phyloP scores from a whole-genome alignment of 305 asterid genomes.

The Vinca major region DNA sequence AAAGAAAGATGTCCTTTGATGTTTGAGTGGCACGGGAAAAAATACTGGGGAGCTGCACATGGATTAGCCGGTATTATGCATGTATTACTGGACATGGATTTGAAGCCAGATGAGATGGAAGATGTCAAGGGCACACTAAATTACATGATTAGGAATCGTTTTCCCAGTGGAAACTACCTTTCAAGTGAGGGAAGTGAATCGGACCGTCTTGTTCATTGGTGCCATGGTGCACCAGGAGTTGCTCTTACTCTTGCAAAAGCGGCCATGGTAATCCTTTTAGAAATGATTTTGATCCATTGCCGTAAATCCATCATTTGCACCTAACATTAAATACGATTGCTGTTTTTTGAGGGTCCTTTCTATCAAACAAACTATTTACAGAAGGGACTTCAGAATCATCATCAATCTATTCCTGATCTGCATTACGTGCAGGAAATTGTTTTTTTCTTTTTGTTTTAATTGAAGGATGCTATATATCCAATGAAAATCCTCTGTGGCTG shows the following conservation, averaged over 20 bases:
- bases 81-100: conserved; percentile 62
- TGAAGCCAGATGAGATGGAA: conserved; percentile 59
- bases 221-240: conserved; percentile 89
- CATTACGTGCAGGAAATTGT: not conserved
- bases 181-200: conserved; percentile 73
- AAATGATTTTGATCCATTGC: not conserved
- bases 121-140: conserved; percentile 55
- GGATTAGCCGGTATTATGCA: conserved; percentile 78
- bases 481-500: not conserved
- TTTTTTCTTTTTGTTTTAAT: not conserved
- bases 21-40: conserved; percentile 85
- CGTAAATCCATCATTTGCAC: not conserved
- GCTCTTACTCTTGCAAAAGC: conserved; percentile 77
- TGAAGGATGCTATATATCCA: not conserved
- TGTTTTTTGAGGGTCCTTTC: not conserved
- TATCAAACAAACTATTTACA: not conserved
- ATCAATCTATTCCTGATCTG: not conserved
- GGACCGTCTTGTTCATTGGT: conserved; percentile 84
- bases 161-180: conserved; percentile 75
- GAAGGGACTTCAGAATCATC: not conserved
- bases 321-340: not conserved
- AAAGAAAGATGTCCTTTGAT: conserved; percentile 55
- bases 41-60: conserved; percentile 89
- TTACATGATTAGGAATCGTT: conserved; percentile 63
- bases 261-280: conserved; percentile 40